These are phyloP conservation scores for Aspergillus ellipticus DNA, from an alignment of 495 filamentous ascomycete species.

Conservation along the genomic window DNA sequence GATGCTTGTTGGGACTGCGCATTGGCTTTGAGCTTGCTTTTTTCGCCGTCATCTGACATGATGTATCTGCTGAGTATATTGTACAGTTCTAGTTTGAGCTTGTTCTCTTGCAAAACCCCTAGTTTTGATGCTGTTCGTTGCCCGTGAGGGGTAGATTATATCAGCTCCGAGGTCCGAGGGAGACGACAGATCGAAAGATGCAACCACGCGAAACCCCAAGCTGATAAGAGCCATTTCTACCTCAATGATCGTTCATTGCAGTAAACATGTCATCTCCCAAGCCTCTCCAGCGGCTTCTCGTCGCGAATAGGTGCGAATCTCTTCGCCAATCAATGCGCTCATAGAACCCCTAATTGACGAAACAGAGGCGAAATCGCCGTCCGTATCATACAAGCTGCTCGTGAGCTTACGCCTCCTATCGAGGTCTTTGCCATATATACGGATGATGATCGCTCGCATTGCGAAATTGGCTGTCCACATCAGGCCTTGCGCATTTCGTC, in stretches of 20 bases:
- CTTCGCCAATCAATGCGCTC: not conserved
- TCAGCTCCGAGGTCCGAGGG: constrained; percentile 19
- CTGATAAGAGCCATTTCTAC: not conserved
- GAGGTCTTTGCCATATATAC: constrained; percentile 54
- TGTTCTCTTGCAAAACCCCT: not conserved
- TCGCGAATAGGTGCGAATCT: constrained; percentile 52
- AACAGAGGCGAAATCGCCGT: constrained; percentile 59
- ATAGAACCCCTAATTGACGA: constrained; percentile 8
- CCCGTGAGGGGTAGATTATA: constrained; percentile 17
- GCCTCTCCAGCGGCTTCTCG: constrained; percentile 49
- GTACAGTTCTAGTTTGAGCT: not conserved
- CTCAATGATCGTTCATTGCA: constrained; percentile 5
- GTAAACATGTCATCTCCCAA: constrained; percentile 20
- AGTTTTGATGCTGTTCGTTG: constrained; percentile 1
- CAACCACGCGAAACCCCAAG: not conserved
- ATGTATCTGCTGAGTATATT: not conserved
- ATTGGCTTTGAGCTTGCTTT: constrained; percentile 11
- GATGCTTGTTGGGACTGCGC: constrained; percentile 20
- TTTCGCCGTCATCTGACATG: constrained; percentile 13
- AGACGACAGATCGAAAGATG: not conserved
- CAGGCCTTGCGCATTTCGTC: constrained; percentile 48
- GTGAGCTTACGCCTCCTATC: constrained; percentile 45
- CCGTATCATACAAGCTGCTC: constrained; percentile 53
- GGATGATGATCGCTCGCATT: constrained; percentile 50
- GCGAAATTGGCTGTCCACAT: constrained; percentile 40